Evolutionary conservation across 306 rosid genomes (phyloP), one percentile per base, ranked within the genome.

Genomic region (Canavalia gladiata): DNA sequence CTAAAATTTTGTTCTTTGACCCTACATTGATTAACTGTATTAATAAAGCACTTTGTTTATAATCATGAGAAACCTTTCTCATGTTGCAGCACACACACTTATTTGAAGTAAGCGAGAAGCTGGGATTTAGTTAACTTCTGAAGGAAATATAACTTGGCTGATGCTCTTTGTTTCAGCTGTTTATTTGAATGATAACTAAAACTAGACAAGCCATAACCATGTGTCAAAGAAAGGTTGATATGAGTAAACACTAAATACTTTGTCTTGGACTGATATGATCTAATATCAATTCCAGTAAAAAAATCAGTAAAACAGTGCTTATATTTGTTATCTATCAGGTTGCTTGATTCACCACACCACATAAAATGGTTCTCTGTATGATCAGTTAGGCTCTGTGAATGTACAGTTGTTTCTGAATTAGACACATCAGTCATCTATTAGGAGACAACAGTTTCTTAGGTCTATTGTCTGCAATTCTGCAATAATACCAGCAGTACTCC

Each of bases 31-130:
- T 71, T 68, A 11, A 63, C 78, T 49, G 5, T 12, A 29, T 45
- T 81, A 54, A 47, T 77, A 31, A 58, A 29, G 13, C 28, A 70
- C 64, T 50, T 64, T 60, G 42, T 56, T 5, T 62, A 66, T 54
- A 71, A 52, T 59, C 58, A 31, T 41, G 45, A 80, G 52, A 74
- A 80, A 34, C 78, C 56, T 59, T 59, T 28, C 7, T 68, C 39
- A 35, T 68, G 43, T 52, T 70, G 63, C 42, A 33, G 8, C 47
- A 31, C 11, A 71, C n/a, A 50, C 8, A 45, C 59, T 47, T 47
- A 33, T 41, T 60, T 55, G 49, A 46, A 60, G 50, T 51, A 45
- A 76, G 70, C 50, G 45, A 78, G 28, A 52, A 66, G 25, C 35
- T 68, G 67, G 41, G 13, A 58, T 50, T 50, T 50, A 51, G 46